phyloP scores from a whole-genome alignment of 495 filamentous ascomycete genomes.

The Penicillium bialowiezense region DNA sequence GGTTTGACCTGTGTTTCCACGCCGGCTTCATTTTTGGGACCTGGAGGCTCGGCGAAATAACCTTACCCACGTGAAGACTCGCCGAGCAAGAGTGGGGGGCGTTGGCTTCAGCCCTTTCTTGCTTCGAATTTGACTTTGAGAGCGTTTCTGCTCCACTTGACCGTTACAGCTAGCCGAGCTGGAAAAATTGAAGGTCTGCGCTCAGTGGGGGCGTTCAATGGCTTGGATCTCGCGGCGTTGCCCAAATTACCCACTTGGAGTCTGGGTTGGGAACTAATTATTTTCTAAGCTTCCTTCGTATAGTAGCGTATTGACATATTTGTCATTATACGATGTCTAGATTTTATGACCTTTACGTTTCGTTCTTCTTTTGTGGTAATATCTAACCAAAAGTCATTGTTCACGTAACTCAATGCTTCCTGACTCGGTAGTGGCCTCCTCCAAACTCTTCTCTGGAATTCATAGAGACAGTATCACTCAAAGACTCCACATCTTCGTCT shows the following conservation, averaged over 20 bases:
- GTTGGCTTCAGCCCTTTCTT: no score
- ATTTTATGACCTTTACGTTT: no score
- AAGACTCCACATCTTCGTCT: background rate
- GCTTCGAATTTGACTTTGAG: background rate
- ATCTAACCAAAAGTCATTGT: background rate
- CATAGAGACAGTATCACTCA: background rate
- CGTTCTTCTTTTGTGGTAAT: no score
- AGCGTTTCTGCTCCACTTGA: background rate
- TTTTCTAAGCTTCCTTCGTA: slow-evolving; percentile 1
- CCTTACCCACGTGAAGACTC: background rate
- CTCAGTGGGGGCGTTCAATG: no score
- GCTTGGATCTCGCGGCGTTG: no score
- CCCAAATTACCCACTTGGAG: no score
- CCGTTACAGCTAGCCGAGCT: background rate
- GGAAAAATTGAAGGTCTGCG: background rate
- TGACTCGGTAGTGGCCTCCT: background rate
- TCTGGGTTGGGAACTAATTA: background rate
- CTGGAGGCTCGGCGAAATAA: background rate
- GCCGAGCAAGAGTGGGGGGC: background rate
- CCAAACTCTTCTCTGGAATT: background rate
- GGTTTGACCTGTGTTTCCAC: background rate
- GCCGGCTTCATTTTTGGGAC: background rate
- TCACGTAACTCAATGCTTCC: background rate
- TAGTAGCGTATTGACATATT: background rate
- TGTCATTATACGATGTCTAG: no score